Conservation (phyloP, 257 asterid genomes). For the Nicotiana undulata region DNA sequence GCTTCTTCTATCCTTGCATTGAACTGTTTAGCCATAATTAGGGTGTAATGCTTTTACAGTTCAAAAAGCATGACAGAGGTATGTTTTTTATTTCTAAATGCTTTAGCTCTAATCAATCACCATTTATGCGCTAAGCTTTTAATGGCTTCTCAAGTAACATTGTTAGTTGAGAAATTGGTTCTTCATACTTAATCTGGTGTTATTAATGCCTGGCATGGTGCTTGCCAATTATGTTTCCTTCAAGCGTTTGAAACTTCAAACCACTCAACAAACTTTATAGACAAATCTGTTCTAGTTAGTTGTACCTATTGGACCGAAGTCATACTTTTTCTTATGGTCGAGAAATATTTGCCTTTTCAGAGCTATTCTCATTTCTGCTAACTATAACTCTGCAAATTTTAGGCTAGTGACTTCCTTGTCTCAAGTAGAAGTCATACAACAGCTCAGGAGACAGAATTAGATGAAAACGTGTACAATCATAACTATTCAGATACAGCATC, state of each 20-base stretch:
- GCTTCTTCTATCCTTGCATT: neutral
- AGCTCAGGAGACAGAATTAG: slow-evolving; percentile 70
- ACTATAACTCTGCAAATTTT: slow-evolving; percentile 14
- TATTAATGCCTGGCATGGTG: neutral
- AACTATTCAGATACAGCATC: slow-evolving; percentile 56
- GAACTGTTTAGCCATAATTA: neutral
- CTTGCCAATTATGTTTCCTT: neutral
- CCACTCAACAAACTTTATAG: neutral
- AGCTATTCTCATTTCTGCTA: neutral
- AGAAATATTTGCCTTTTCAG: neutral
- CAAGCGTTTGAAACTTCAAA: neutral
- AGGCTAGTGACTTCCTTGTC: slow-evolving; percentile 91
- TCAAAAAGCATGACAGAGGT: neutral
- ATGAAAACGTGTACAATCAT: slow-evolving; percentile 45
- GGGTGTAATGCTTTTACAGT: neutral
- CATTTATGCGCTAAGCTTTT: neutral
- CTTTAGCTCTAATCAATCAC: neutral
- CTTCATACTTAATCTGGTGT: neutral
- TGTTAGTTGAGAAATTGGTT: neutral
- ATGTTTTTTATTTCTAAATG: neutral
- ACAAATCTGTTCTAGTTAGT: neutral
- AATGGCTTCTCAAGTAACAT: neutral
- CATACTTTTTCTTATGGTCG: neutral
- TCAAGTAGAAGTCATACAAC: slow-evolving; percentile 56
- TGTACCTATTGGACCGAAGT: neutral